phyloP scores from a whole-genome alignment of 805 yeast genomes.

The Starmerella kuoi region DNA sequence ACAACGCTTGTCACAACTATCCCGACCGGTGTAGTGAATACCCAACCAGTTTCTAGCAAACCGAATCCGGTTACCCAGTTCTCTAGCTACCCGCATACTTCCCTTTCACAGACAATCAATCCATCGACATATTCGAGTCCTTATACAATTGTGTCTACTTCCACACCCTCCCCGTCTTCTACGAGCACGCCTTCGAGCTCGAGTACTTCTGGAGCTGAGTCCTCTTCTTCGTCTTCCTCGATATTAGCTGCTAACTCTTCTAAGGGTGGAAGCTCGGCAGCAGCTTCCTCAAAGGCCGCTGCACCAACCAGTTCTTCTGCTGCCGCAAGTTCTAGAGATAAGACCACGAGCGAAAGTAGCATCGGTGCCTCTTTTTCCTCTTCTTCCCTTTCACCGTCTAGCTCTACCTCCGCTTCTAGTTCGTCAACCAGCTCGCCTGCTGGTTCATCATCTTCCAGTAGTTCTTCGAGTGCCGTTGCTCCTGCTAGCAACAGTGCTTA shows the following conservation, averaged over 20 bases:
- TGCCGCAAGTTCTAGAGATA: no score
- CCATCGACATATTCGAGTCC: slow-evolving; percentile 27
- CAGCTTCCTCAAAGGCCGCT: not conserved
- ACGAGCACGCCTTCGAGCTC: not conserved
- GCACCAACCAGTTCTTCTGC: not conserved
- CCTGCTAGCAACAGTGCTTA: slow-evolving; percentile 21
- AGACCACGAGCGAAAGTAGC: not conserved
- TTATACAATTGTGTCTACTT: slow-evolving; percentile 10
- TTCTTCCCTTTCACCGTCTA: not conserved
- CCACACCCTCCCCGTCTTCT: not conserved
- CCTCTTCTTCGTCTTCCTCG: slow-evolving; percentile 2
- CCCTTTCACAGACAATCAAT: slow-evolving; percentile 25
- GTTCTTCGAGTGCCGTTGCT: slow-evolving; percentile 8
- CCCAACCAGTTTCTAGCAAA: slow-evolving; percentile 26
- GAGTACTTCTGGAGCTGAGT: not conserved
- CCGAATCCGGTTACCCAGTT: slow-evolving; percentile 29
- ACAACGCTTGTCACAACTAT: slow-evolving; percentile 27
- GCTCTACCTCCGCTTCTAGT: not conserved
- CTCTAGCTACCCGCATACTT: slow-evolving; percentile 25
- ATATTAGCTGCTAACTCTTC: not conserved
- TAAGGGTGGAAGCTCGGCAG: not conserved
- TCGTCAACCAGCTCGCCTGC: not conserved
- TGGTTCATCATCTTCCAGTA: slow-evolving; percentile 1
- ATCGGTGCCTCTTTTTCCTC: not conserved
- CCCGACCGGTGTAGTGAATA: slow-evolving; percentile 26